Percentiles rank a stretch among this genome's conserved stretches.
These are phyloP conservation scores for Pichia sp. DNA, from an alignment of 1,139 yeast species.

Conservation along the genomic window DNA sequence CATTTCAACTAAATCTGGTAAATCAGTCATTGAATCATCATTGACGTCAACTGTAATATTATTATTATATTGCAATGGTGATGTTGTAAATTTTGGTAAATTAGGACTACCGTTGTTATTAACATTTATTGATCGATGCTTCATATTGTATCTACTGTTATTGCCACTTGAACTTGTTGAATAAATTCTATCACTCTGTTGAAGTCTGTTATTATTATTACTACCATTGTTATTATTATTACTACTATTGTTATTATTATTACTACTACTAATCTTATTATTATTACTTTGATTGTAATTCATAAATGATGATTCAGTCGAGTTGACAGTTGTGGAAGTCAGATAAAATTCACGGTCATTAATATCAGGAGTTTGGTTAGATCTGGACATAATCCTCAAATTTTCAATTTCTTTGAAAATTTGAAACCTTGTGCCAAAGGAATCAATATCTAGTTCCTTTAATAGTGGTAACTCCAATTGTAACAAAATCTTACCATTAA, in stretches of 20 bases:
- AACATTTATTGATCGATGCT: neutral
- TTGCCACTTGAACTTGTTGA: neutral
- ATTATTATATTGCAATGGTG: conserved; percentile 4
- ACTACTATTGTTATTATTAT: no score
- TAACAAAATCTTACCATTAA: conserved; percentile 76
- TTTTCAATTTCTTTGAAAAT: conserved; percentile 82
- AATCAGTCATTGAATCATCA: neutral
- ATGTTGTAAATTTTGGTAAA: conserved; percentile 2
- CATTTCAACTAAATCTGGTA: neutral
- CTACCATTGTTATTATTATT: no score
- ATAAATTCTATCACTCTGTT: neutral
- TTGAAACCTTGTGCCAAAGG: conserved; percentile 94
- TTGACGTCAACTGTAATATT: neutral
- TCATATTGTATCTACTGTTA: neutral
- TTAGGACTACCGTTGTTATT: neutral
- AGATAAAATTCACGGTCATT: neutral
- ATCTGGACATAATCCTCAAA: conserved; percentile 35
- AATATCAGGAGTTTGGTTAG: neutral
- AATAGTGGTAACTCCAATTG: conserved; percentile 81
- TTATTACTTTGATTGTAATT: no score
- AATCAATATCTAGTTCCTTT: conserved; percentile 84
- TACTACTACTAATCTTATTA: no score
- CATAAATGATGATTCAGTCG: conserved; percentile 6
- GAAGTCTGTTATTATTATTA: conserved; percentile 2
- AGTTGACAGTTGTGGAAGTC: neutral